Conservation (phyloP, 2,329 filamentous ascomycete genomes). For the Leptographium wingfieldii region DNA sequence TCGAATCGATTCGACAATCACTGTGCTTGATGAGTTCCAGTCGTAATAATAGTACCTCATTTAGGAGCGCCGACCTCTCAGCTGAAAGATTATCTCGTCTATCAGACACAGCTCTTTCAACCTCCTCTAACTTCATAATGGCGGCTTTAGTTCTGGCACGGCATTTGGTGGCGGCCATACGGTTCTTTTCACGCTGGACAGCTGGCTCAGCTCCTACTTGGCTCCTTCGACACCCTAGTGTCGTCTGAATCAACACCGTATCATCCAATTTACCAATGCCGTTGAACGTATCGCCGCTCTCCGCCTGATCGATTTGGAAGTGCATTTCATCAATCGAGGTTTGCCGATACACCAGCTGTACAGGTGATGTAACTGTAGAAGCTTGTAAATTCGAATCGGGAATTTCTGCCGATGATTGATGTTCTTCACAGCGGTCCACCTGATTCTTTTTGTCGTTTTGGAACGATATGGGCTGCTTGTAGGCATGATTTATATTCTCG, state of each 20-base stretch:
- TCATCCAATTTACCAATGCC: neutral
- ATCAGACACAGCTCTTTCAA: constrained; percentile 10
- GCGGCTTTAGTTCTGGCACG: constrained; percentile 19
- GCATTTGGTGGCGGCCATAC: constrained; percentile 19
- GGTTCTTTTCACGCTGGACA: constrained; percentile 15
- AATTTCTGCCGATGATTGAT: neutral
- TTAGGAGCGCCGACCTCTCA: constrained; percentile 12
- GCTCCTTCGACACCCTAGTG: neutral
- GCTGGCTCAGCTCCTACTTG: neutral
- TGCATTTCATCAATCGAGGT: neutral
- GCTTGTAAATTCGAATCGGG: neutral
- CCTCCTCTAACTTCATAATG: constrained; percentile 15
- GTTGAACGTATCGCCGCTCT: neutral
- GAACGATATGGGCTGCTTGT: neutral
- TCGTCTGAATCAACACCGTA: neutral
- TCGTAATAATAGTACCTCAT: constrained; percentile 20
- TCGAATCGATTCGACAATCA: constrained; percentile 14
- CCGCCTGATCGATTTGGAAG: neutral
- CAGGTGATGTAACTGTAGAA: neutral
- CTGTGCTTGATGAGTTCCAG: constrained; percentile 18
- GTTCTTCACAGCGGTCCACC: neutral
- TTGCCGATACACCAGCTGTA: neutral
- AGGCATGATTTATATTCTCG: neutral
- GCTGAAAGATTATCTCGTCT: constrained; percentile 12
- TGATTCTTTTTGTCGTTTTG: neutral